These are phyloP conservation scores for Viridothelium virens DNA, from an alignment of 495 filamentous ascomycete genomes.

Conservation along the genomic window DNA sequence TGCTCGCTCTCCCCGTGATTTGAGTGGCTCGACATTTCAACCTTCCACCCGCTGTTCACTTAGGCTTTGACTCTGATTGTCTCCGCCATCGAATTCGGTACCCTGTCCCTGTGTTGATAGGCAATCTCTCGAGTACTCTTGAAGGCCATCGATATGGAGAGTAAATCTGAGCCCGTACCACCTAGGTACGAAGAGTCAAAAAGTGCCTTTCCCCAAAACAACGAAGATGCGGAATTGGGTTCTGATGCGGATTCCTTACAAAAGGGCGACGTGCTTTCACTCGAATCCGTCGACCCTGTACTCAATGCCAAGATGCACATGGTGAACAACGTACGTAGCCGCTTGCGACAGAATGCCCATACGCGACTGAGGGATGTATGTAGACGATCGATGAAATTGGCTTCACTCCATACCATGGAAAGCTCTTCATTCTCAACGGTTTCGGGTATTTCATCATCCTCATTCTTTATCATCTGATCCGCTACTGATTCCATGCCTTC, in stretches of 20 bases:
- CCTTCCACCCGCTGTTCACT: too few relatives aligned
- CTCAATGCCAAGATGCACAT: constrained; percentile 61
- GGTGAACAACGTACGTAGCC: constrained; percentile 55
- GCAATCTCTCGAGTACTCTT: too few relatives aligned
- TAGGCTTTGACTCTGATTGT: background rate
- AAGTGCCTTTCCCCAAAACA: background rate
- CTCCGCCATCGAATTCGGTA: background rate
- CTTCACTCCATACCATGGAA: constrained; percentile 59
- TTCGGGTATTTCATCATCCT: constrained; percentile 45
- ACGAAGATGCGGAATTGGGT: background rate
- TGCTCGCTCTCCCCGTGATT: too few relatives aligned
- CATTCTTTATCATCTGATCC: too few relatives aligned
- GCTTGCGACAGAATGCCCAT: background rate
- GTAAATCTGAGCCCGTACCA: background rate
- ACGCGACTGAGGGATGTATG: constrained; percentile 3
- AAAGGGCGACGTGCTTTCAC: constrained; percentile 32
- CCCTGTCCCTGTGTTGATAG: too few relatives aligned
- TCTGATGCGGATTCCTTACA: constrained; percentile 11
- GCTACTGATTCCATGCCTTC: background rate
- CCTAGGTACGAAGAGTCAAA: background rate
- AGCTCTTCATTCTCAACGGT: constrained; percentile 58
- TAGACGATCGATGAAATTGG: constrained; percentile 69
- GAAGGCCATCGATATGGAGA: background rate
- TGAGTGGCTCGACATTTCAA: too few relatives aligned
- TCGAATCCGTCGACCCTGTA: constrained; percentile 50